Conservation (phyloP, 805 yeast species). For the Cephaloascus fragrans region DNA sequence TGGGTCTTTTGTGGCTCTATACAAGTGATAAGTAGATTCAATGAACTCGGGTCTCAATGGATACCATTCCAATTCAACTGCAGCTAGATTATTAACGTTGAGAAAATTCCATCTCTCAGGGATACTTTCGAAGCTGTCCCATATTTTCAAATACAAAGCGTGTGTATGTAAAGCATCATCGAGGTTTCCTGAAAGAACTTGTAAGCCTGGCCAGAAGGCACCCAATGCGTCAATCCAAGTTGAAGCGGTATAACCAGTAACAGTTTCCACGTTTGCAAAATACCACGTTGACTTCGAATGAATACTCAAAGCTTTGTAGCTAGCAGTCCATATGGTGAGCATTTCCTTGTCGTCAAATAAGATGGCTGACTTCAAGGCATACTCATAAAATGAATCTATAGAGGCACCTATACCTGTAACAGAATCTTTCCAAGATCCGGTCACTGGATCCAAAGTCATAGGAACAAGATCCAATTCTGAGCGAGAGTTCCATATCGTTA, state of each 20-base stretch:
- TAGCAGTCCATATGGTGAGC: constrained; percentile 44
- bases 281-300: constrained; percentile 44
- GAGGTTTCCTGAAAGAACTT: constrained; percentile 69
- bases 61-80: constrained; percentile 70
- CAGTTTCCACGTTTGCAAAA: constrained; percentile 45
- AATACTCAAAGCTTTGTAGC: constrained; percentile 49
- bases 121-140: constrained; percentile 71
- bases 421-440: constrained; percentile 44
- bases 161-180: constrained; percentile 56
- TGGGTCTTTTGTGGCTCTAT: constrained; percentile 80
- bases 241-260: constrained; percentile 38
- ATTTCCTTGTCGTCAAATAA: constrained; percentile 54
- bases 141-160: constrained; percentile 55
- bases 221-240: constrained; percentile 80
- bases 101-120: constrained; percentile 76
- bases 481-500: constrained; percentile 61
- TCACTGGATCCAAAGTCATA: constrained; percentile 59
- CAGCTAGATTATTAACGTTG: constrained; percentile 2
- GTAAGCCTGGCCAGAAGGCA: constrained; percentile 85
- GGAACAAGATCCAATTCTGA: constrained; percentile 60
- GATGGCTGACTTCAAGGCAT: constrained; percentile 69
- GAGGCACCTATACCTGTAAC: constrained; percentile 86
- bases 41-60: constrained; percentile 88
- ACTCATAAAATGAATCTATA: constrained; percentile 84
- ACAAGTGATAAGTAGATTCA: constrained; percentile 79